phyloP scores from a whole-genome alignment of 345 rosid species.

The Aegle marmelos region DNA sequence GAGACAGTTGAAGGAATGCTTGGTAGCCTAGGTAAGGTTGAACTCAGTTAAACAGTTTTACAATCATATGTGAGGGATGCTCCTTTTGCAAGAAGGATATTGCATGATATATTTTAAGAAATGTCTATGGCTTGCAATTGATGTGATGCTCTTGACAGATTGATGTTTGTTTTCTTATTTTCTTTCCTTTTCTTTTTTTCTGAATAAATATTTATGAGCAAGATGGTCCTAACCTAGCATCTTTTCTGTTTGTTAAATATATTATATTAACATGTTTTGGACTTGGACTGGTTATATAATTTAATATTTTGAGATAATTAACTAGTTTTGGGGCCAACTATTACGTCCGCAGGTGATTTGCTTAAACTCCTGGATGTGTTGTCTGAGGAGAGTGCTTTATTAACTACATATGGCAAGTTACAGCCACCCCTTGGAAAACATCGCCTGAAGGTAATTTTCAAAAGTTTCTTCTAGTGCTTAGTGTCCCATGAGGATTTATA shows the following conservation, averaged over 20 bases:
- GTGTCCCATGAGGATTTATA: background rate
- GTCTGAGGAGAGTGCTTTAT: conserved; percentile 49
- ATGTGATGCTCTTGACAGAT: background rate
- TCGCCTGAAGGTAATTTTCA: conserved; percentile 65
- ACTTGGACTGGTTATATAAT: background rate
- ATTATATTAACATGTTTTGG: background rate
- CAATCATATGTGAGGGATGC: too few relatives aligned
- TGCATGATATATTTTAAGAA: too few relatives aligned
- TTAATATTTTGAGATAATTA: background rate
- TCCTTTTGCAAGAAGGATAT: too few relatives aligned
- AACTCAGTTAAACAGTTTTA: background rate
- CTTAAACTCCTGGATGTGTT: conserved; percentile 78
- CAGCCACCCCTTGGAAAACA: conserved; percentile 97
- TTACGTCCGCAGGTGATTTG: conserved; percentile 57
- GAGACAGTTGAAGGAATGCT: conserved; percentile 88
- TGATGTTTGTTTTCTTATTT: background rate
- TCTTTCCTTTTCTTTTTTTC: background rate
- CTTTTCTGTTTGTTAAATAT: background rate
- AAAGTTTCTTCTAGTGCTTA: background rate
- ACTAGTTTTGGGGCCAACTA: background rate
- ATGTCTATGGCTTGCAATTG: background rate
- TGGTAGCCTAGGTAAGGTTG: conserved; percentile 70
- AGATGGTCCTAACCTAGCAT: background rate
- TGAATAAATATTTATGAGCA: background rate
- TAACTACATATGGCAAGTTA: conserved; percentile 85